Percentiles rank a stretch among this genome's conserved stretches.
Evolutionary conservation across 148 eudicot genomes (phyloP).

Genomic region (Vaccinium vitisidaea): DNA sequence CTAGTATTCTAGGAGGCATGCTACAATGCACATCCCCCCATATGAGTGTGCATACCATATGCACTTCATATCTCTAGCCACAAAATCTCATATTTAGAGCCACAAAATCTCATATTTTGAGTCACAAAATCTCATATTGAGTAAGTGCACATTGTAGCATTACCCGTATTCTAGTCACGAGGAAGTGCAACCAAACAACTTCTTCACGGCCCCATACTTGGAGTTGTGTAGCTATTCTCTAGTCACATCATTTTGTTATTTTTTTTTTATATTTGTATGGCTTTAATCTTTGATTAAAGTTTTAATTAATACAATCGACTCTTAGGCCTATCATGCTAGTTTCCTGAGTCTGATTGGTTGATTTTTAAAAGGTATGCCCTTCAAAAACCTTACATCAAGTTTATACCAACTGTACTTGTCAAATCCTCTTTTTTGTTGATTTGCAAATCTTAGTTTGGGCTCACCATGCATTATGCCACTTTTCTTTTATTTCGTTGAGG

Average conservation of each 20-base stretch:
- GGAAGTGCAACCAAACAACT: not conserved
- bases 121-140: too few species aligned
- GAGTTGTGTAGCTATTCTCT: not conserved
- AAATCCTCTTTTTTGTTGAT: not conserved
- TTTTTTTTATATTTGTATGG: not conserved
- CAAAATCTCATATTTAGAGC: too few species aligned
- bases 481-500: not conserved
- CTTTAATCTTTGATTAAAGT: slow-evolving; percentile 2
- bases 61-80: too few species aligned
- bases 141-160: too few species aligned
- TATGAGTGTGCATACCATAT: too few species aligned
- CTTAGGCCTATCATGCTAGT: not conserved
- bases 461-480: not conserved
- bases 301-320: not conserved
- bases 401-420: not conserved
- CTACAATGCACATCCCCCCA: too few species aligned
- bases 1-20: too few species aligned
- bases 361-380: not conserved
- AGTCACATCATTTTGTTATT: not conserved
- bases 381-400: not conserved
- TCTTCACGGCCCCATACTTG: not conserved
- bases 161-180: not conserved
- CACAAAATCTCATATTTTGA: too few species aligned
- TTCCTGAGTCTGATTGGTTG: not conserved
- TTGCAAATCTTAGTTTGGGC: slow-evolving; percentile 10